A percentile compares a stretch with the other conserved stretches of the same genome.
Conservation (phyloP, 2,329 filamentous ascomycete genomes). For the Zymoseptoria brevis region DNA sequence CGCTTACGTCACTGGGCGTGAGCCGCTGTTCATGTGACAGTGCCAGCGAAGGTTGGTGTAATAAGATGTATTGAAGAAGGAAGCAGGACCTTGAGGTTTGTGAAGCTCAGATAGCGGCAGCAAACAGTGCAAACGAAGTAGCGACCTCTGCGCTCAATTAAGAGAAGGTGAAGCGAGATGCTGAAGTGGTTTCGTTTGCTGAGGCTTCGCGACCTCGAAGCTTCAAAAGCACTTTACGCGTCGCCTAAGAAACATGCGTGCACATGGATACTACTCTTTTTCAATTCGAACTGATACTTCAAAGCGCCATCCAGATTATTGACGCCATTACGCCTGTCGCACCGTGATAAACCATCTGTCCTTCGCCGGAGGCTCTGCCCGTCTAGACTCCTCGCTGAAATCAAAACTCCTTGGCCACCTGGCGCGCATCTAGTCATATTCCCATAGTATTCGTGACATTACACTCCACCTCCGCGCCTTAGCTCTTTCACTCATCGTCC, state of each 20-base stretch:
- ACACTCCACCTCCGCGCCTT: slow-evolving; percentile 11
- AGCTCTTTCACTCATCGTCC: slow-evolving; percentile 38
- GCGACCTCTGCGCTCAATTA: neutral
- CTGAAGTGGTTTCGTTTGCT: neutral
- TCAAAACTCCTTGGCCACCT: slow-evolving; percentile 5
- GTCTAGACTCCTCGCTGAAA: slow-evolving; percentile 22
- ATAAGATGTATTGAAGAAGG: neutral
- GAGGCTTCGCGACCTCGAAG: neutral
- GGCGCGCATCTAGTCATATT: neutral
- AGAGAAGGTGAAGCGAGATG: neutral
- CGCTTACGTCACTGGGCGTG: neutral
- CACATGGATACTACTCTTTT: neutral
- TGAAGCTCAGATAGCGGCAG: neutral
- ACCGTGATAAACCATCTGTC: neutral
- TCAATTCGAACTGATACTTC: neutral
- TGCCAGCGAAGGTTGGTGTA: neutral
- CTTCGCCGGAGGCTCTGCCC: neutral
- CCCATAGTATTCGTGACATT: slow-evolving; percentile 4
- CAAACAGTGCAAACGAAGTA: neutral
- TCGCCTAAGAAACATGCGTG: neutral
- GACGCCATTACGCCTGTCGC: slow-evolving; percentile 2
- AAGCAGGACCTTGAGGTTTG: neutral
- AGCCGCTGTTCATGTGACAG: neutral
- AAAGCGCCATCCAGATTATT: neutral
- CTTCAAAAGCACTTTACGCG: neutral